These are phyloP conservation scores for Talaromyces wortmannii DNA, from an alignment of 495 filamentous ascomycete genomes.

Conservation along the genomic window DNA sequence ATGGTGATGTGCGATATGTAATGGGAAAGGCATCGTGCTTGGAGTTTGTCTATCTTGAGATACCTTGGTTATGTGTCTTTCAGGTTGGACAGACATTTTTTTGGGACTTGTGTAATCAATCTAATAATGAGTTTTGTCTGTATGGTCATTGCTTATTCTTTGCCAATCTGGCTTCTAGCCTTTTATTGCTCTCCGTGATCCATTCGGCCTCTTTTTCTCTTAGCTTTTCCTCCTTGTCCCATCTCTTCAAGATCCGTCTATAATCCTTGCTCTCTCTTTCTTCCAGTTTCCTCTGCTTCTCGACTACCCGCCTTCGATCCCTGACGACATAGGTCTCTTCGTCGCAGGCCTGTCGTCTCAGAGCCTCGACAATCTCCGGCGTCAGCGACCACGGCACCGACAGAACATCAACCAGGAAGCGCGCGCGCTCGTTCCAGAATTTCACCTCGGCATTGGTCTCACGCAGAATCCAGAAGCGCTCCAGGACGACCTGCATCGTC, in stretches of 20 bases:
- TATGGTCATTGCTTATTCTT: neutral
- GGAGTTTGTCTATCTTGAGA: neutral
- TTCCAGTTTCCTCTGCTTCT: slow-evolving; percentile 23
- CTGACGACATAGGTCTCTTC: slow-evolving; percentile 31
- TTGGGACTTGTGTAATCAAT: neutral
- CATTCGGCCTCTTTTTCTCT: slow-evolving; percentile 26
- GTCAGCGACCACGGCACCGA: slow-evolving; percentile 60
- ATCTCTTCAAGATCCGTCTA: slow-evolving; percentile 23
- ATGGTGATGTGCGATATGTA: neutral
- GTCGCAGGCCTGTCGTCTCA: slow-evolving; percentile 43
- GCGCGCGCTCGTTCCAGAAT: slow-evolving; percentile 63
- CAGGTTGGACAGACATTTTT: slow-evolving; percentile 2
- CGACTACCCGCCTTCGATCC: slow-evolving; percentile 29
- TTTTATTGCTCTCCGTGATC: slow-evolving; percentile 14
- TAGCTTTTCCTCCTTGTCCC: slow-evolving; percentile 32
- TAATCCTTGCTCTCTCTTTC: slow-evolving; percentile 30
- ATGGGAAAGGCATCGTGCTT: neutral
- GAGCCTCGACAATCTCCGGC: slow-evolving; percentile 43
- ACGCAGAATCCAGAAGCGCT: slow-evolving; percentile 51
- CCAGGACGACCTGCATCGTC: slow-evolving; percentile 58
- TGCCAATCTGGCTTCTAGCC: slow-evolving; percentile 2
- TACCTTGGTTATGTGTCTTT: slow-evolving; percentile 1
- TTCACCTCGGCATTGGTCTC: slow-evolving; percentile 70
- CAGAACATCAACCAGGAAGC: slow-evolving; percentile 59
- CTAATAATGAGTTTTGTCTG: neutral